A percentile compares a stretch with the other conserved stretches of the same genome.
phyloP scores from a whole-genome alignment of 2,329 filamentous ascomycete genomes.

The Sphaerulina vaccinii region DNA sequence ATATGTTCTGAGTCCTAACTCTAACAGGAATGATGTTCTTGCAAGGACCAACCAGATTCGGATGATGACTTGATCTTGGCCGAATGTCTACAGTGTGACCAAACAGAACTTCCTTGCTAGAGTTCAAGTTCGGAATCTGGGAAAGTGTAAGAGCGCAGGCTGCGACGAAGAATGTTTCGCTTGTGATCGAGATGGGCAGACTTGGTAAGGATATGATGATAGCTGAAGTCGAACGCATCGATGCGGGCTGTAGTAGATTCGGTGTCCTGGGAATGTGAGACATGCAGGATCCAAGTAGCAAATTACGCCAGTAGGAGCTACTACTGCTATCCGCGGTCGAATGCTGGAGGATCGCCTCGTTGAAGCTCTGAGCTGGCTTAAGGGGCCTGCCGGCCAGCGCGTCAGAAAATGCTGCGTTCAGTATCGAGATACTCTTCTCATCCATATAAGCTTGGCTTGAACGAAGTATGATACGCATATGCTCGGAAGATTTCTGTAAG shows the following conservation, averaged over 20 bases:
- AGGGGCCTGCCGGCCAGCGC: constrained; percentile 3
- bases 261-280: constrained; percentile 1
- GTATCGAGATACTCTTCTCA: neutral
- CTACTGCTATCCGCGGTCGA: neutral
- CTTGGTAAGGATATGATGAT: neutral
- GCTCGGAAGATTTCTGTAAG: neutral
- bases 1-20: neutral
- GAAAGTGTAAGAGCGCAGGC: too few relatives aligned
- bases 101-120: too few relatives aligned
- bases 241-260: neutral
- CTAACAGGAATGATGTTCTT: neutral
- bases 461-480: constrained; percentile 8
- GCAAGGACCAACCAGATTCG: neutral
- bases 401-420: constrained; percentile 4
- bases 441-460: constrained; percentile 10
- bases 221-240: neutral
- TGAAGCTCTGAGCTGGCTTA: neutral
- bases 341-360: neutral
- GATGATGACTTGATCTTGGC: neutral
- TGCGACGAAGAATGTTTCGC: constrained; percentile 7
- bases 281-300: constrained; percentile 9
- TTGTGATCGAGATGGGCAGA: constrained; percentile 2
- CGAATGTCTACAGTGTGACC: neutral
- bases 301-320: constrained; percentile 11
- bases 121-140: too few relatives aligned